Evolutionary conservation across 2,329 filamentous ascomycete genomes (phyloP), one percentile per base, ranked within the genome.

Genomic region (Fusarium buharicum): DNA sequence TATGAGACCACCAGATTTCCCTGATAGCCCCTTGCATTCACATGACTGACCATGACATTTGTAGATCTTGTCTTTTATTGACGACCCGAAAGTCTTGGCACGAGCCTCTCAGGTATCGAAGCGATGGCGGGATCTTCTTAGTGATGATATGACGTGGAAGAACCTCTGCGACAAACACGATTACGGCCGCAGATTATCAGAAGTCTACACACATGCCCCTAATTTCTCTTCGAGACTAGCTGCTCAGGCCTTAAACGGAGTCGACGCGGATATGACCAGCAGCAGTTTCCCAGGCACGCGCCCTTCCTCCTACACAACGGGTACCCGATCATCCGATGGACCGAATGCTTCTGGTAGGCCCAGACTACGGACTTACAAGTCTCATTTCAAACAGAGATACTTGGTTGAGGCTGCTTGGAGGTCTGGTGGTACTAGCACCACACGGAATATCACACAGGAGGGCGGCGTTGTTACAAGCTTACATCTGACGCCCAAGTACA

Each of bases 81-180:
- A 99, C 72, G 95, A 99, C 72, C 93, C 95, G 1, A 95, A 93
- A 74, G 96, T 96, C 3, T 83, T 99, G 41, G 94, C 93, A 34
- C 86, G 95, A 73, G 91, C 95, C 48, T 97, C 94, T 6, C 94
- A 98, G 75, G 95, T 99, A n/a, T 99, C 95, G 50, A 88, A 88
- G 64, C 86, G 93, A 74, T 99, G 95, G 95, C 86, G 92, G 62
- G 93, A 97, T 76, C 83, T 99, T 8, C 83, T 99, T 45, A 94
- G 90, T 73, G 95, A 99, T 75, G 95, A 99, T 75, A 93, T 97
- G 78, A 96, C 95, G 1, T 99, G 95, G 95, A 97, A 97, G 80
- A 92, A 95, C 60, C 84, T 99, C 17, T 98, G 94, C 74, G 92
- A 96, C 65, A 97, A 97, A 77, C 94, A 97, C 75, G 93, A 95